phyloP scores from a whole-genome alignment of 164 flowering plant species.

The Vitis cinerea region DNA sequence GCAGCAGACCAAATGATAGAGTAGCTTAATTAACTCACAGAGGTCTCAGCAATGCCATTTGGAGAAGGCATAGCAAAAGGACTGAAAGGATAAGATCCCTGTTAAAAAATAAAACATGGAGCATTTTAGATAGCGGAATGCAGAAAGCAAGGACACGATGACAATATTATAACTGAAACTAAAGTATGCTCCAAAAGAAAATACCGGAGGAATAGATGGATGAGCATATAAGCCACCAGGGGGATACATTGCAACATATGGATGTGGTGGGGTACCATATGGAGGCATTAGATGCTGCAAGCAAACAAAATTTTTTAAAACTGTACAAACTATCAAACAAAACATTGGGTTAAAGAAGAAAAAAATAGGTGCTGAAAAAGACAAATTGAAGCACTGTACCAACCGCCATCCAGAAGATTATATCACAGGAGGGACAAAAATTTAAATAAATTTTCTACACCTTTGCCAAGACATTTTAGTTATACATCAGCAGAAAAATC shows the following conservation, averaged over 20 bases:
- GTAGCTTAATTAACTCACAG: constrained; percentile 50
- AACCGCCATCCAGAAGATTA: no score
- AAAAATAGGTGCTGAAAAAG: neutral
- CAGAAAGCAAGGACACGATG: neutral
- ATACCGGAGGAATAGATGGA: constrained; percentile 89
- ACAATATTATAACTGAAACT: neutral
- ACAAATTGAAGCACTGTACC: no score
- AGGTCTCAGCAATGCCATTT: constrained; percentile 76
- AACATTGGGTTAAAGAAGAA: neutral
- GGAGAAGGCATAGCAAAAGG: constrained; percentile 92
- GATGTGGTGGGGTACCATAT: constrained; percentile 93
- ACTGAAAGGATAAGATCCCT: constrained; percentile 94
- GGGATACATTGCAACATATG: constrained; percentile 97
- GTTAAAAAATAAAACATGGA: constrained; percentile 12
- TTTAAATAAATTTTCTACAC: neutral
- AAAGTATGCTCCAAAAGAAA: constrained; percentile 11
- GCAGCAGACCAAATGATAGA: neutral
- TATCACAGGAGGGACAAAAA: no score
- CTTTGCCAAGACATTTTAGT: neutral
- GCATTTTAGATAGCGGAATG: constrained; percentile 1
- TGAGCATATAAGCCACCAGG: constrained; percentile 93
- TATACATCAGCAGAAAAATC: neutral
- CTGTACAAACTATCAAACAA: neutral
- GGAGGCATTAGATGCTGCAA: constrained; percentile 94
- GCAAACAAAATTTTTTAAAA: neutral